Percentiles rank a stretch among this genome's conserved stretches.
Evolutionary conservation across 2,329 filamentous ascomycete genomes (phyloP).

Genomic region (Aphanocladium album): DNA sequence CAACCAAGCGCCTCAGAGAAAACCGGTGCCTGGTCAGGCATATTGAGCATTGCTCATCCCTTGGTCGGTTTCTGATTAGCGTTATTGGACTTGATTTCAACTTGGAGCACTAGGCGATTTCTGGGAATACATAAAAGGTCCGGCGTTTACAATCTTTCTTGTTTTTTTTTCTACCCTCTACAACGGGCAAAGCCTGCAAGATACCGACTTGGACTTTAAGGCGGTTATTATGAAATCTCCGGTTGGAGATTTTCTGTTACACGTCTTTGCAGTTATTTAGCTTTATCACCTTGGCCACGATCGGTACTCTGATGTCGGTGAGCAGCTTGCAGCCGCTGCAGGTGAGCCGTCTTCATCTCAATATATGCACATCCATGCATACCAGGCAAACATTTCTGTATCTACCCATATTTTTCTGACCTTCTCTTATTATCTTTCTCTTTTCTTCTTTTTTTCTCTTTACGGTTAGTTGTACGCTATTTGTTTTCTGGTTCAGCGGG

Average conservation of each 20-base stretch:
- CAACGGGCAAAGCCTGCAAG: background rate
- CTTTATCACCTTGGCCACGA: background rate
- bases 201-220: background rate
- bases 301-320: slow-evolving; percentile 3
- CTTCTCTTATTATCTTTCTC: background rate
- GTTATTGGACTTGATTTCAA: background rate
- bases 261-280: background rate
- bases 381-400: slow-evolving; percentile 8
- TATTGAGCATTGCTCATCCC: slow-evolving; percentile 28
- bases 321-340: slow-evolving; percentile 12
- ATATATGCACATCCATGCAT: background rate
- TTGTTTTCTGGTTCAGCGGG: slow-evolving; percentile 10
- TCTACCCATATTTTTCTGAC: slow-evolving; percentile 13
- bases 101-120: slow-evolving; percentile 4
- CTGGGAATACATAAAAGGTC: slow-evolving; percentile 14
- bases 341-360: slow-evolving; percentile 23
- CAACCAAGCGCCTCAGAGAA: slow-evolving; percentile 31
- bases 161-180: slow-evolving; percentile 13
- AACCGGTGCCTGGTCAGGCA: slow-evolving; percentile 53
- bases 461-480: slow-evolving; percentile 1
- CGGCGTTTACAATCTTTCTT: slow-evolving; percentile 21
- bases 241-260: slow-evolving; percentile 20
- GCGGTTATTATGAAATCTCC: background rate
- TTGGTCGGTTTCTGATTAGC: slow-evolving; percentile 9
- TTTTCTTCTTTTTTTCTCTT: slow-evolving; percentile 1